phyloP scores from a whole-genome alignment of 163 green algal species.

The Scenedesmus sp. region DNA sequence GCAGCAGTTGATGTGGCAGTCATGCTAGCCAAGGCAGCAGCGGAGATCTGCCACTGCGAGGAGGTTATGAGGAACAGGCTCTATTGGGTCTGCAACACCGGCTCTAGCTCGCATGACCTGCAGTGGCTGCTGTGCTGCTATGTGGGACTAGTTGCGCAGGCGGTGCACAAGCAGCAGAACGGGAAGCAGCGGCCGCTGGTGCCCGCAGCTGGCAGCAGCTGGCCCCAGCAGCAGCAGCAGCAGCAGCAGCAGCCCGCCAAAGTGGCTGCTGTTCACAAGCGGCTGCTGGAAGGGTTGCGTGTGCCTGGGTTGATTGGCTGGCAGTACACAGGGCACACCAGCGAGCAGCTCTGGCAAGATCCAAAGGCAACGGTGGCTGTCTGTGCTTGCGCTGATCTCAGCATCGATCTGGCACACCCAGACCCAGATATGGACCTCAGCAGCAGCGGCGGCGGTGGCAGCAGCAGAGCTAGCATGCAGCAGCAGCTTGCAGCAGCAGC shows the following conservation, averaged over 20 bases:
- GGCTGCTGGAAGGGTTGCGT: background rate
- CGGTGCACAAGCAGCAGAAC: background rate
- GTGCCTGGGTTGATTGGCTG: background rate
- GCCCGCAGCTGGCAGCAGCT: background rate
- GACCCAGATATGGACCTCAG: background rate
- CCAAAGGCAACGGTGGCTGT: background rate
- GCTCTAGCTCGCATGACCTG: background rate
- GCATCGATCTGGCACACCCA: background rate
- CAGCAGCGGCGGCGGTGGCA: background rate
- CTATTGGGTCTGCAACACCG: background rate
- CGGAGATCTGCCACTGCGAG: background rate
- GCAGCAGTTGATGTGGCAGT: background rate
- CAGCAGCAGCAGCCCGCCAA: background rate
- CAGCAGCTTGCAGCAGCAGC: too few relatives aligned
- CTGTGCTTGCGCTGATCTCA: background rate
- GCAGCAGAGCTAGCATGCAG: too few relatives aligned
- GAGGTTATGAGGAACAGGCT: background rate
- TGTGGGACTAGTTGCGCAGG: background rate
- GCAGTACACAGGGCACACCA: background rate
- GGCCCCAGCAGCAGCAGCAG: background rate
- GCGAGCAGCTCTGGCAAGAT: background rate
- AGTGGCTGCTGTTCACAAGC: background rate
- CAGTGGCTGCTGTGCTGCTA: constrained; percentile 7
- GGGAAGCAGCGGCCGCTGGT: background rate
- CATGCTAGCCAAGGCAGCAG: background rate